Conservation (phyloP, 2,329 filamentous ascomycete genomes). For the Akanthomyces muscarius region DNA sequence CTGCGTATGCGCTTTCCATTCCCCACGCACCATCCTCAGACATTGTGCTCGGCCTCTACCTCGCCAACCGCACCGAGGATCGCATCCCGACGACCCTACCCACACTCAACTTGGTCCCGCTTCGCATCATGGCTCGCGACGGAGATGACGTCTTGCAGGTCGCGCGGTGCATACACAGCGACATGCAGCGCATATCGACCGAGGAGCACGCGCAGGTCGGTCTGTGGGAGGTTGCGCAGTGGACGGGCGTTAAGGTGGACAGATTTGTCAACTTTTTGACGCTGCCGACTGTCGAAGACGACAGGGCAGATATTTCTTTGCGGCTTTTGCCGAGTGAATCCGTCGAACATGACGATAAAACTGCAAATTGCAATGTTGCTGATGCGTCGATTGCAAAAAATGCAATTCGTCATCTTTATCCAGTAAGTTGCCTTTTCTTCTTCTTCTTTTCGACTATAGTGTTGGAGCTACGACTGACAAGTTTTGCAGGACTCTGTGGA, state of each 20-base stretch:
- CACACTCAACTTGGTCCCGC: conserved; percentile 74
- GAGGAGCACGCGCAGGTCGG: conserved; percentile 52
- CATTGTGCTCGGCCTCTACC: conserved; percentile 72
- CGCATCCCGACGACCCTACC: conserved; percentile 54
- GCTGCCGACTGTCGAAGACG: conserved; percentile 33
- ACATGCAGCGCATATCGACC: conserved; percentile 58
- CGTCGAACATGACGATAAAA: background rate
- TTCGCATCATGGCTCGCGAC: conserved; percentile 48
- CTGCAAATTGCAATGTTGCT: background rate
- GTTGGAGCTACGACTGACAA: background rate
- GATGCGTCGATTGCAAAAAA: conserved; percentile 22
- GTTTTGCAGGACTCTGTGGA: conserved; percentile 35
- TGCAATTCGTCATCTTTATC: conserved; percentile 23
- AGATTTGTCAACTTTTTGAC: conserved; percentile 80
- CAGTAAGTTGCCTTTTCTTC: conserved; percentile 24
- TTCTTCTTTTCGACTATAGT: background rate
- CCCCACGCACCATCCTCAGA: background rate
- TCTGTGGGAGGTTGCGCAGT: conserved; percentile 66
- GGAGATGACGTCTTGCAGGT: conserved; percentile 38
- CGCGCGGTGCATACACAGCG: conserved; percentile 61
- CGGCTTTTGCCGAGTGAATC: background rate
- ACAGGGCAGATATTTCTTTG: background rate
- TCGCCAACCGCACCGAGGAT: conserved; percentile 66
- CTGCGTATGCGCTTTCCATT: conserved; percentile 43
- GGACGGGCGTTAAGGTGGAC: conserved; percentile 69